Evolutionary conservation across 2,329 filamentous ascomycete species (phyloP), one percentile per base, ranked within the genome.

Genomic region (Sordariomycetes sp.): DNA sequence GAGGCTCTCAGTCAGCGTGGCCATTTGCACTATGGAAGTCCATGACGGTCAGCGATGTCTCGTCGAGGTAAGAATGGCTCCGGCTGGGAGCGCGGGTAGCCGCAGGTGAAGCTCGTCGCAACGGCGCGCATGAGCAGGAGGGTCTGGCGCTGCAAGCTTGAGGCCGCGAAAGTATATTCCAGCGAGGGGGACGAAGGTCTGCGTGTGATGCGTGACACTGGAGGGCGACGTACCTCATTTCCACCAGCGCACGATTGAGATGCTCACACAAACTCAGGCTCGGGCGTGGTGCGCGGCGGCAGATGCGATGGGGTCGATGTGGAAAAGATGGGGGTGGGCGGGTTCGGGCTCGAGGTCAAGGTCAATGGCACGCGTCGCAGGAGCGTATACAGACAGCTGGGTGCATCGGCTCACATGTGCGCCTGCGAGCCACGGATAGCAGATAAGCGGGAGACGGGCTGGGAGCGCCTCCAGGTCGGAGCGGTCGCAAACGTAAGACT

Each of bases 261-360:
- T n/a, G n/a, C n/a, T n/a, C n/a, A n/a, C n/a, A n/a, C n/a, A n/a
- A n/a, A n/a, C n/a, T n/a, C n/a, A 34, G 50, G 47, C 34, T 63
- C 58, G 35, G 52, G 51, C 19, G 66, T 64, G 32, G 63, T 62
- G 45, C 57, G 61, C 44, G 65, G 68, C 29, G 12, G 27, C 27
- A 10, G 27, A 14, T 7, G n/a, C n/a, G n/a, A n/a, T n/a, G n/a
- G n/a, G n/a, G n/a, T n/a, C n/a, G n/a, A n/a, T n/a, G n/a, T n/a
- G n/a, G n/a, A n/a, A n/a, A n/a, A n/a, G n/a, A n/a, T n/a, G n/a
- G n/a, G n/a, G n/a, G n/a, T n/a, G n/a, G n/a, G n/a, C n/a, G n/a
- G n/a, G n/a, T n/a, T n/a, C n/a, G n/a, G n/a, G n/a, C n/a, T n/a
- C n/a, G n/a, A n/a, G n/a, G n/a, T n/a, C n/a, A n/a, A n/a, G n/a